These are phyloP conservation scores for Xerocomus spinulosus DNA, from an alignment of 768 basidiomycete genomes.

Conservation along the genomic window DNA sequence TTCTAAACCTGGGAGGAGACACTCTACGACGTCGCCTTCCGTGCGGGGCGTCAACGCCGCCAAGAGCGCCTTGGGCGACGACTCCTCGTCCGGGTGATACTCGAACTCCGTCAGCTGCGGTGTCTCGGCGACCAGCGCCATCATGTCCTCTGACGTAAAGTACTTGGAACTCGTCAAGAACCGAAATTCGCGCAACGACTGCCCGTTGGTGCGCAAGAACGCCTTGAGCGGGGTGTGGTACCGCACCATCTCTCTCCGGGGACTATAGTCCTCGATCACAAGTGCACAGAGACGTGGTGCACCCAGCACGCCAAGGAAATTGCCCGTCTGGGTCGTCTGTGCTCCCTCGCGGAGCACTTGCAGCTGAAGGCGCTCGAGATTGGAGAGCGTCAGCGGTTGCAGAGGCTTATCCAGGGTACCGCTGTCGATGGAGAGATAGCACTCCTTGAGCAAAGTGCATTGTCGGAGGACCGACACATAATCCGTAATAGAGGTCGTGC, in stretches of 20 bases:
- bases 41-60: constrained; percentile 20
- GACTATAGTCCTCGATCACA: constrained; percentile 17
- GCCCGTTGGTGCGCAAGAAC: constrained; percentile 13
- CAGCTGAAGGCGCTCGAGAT: constrained; percentile 15
- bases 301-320: constrained; percentile 12
- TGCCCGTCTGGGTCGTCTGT: constrained; percentile 17
- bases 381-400: constrained; percentile 11
- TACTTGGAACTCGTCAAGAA: constrained; percentile 17
- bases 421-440: constrained; percentile 14
- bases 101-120: constrained; percentile 19
- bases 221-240: constrained; percentile 14
- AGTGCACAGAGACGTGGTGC: constrained; percentile 16
- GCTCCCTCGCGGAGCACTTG: constrained; percentile 14
- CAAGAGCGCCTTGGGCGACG: constrained; percentile 15
- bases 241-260: constrained; percentile 5
- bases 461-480: constrained; percentile 18
- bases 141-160: constrained; percentile 17
- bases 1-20: constrained; percentile 18
- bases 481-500: constrained; percentile 16
- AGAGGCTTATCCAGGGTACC: constrained; percentile 5
- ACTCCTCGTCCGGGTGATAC: constrained; percentile 22
- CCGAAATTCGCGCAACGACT: constrained; percentile 11
- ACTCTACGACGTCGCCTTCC: constrained; percentile 7
- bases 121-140: constrained; percentile 12
- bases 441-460: constrained; percentile 22